A percentile compares a stretch with the other conserved stretches of the same genome.
Evolutionary conservation across 345 rosid genomes (phyloP).

Genomic region (Citropsis articulata): DNA sequence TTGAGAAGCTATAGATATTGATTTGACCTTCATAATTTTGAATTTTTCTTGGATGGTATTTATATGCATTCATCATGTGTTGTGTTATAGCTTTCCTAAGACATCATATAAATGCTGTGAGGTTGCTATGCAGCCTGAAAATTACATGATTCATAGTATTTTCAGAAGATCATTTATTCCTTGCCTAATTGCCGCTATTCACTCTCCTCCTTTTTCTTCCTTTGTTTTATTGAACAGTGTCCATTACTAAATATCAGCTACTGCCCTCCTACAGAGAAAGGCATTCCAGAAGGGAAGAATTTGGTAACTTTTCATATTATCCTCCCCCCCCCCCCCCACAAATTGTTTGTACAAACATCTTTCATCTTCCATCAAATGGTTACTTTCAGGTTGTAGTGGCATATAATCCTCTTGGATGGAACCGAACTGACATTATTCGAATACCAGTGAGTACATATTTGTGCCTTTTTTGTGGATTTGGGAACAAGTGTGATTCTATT

Average conservation of each 20-base stretch:
- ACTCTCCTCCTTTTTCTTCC: background rate
- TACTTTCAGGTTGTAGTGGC: conserved; percentile 66
- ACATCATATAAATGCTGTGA: background rate
- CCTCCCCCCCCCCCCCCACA: no score
- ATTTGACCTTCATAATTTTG: background rate
- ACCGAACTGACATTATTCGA: conserved; percentile 61
- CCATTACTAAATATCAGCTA: conserved; percentile 77
- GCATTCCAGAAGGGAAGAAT: conserved; percentile 44
- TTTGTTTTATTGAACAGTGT: conserved; percentile 46
- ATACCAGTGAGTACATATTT: conserved; percentile 51
- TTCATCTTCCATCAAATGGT: conserved; percentile 8
- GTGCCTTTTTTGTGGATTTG: background rate
- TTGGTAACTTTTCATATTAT: conserved; percentile 48
- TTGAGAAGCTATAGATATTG: background rate
- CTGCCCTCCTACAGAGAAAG: conserved; percentile 72
- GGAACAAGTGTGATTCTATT: background rate
- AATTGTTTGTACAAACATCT: conserved; percentile 1
- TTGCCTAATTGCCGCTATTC: background rate
- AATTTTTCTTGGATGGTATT: background rate
- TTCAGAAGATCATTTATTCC: background rate
- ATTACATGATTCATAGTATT: background rate
- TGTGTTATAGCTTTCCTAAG: background rate
- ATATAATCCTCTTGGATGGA: conserved; percentile 89
- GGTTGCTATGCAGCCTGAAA: background rate
- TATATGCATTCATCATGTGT: background rate